Evolutionary conservation across 768 basidiomycete species (phyloP), one percentile per base, ranked within the genome.

Genomic region (Fomitopsis pulvina): DNA sequence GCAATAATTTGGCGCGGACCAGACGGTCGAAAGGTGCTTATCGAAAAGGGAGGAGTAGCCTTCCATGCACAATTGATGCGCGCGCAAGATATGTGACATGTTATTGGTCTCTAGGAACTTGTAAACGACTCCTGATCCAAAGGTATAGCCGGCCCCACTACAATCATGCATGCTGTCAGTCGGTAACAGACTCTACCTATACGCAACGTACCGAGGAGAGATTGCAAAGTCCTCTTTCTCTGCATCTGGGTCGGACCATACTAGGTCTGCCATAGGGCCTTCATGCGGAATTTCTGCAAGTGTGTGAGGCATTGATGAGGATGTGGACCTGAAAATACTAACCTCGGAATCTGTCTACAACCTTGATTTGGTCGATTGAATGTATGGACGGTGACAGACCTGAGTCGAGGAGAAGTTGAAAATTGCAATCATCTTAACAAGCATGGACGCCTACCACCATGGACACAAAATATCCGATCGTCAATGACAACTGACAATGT

Each of bases 161-260:
- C 6, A 16, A 6, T 8, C 22, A 45, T 30, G 21, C 20, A 1
- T 38, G 24, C 16, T 20, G 18, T 25, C 29, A 20, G 24, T 50
- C 34, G 16, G 9, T n/a, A 45, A 22, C n/a, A 21, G 16, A 4
- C 34, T 37, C 7, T 16, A 37, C 7, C 4, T 12, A 12, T 16
- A 32, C 42, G 21, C 58, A 48, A 38, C 37, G 49, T 55, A 95
- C 93, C 95, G 81, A 50, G 95, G 95, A 52, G 93, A 96, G 68
- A 99, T 98, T 25, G 96, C 95, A 65, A 98, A 99, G 62, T 98
- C 96, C 66, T 98, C 96, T 67, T 98, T 99, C 68, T 99, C 96
- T 30, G 92, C 83, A 70, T 99, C 96, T 29, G 96, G 96, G 77
- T 99, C 96, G 40, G 94, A 97, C 96, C 96, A 99, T 1, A 99